phyloP scores from a whole-genome alignment of 1,139 yeast genomes.

The Blastobotrys buckinghamii region DNA sequence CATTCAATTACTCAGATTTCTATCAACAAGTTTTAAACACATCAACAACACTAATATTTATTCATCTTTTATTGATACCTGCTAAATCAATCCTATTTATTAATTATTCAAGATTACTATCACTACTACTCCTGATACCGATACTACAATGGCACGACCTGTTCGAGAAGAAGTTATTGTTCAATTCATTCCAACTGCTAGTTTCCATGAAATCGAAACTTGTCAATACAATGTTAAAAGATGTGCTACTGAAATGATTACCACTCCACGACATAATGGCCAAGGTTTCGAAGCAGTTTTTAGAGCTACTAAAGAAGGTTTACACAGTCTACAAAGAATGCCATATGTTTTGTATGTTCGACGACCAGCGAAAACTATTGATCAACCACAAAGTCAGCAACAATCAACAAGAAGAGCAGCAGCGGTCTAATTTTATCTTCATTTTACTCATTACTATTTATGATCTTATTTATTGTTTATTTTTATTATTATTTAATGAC shows the following conservation, averaged over 20 bases:
- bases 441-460: neutral
- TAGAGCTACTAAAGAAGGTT: constrained; percentile 10
- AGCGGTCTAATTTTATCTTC: neutral
- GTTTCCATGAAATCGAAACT: constrained; percentile 12
- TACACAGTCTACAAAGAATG: constrained; percentile 9
- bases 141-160: constrained; percentile 5
- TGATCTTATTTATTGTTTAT: neutral
- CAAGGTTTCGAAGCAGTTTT: constrained; percentile 12
- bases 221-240: constrained; percentile 10
- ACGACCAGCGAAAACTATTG: neutral
- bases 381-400: neutral
- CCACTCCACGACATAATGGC: constrained; percentile 12
- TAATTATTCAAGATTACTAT: neutral
- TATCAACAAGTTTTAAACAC: too few relatives aligned
- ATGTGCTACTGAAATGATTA: constrained; percentile 8
- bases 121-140: neutral
- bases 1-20: neutral
- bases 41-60: too few relatives aligned
- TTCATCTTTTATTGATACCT: too few relatives aligned
- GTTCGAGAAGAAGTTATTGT: constrained; percentile 9
- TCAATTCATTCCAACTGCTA: constrained; percentile 11
- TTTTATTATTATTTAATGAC: neutral
- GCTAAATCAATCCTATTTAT: neutral
- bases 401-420: neutral
- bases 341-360: constrained; percentile 10